Conservation (phyloP, 1,284 basidiomycete species). For the Inonotus hispidus region DNA sequence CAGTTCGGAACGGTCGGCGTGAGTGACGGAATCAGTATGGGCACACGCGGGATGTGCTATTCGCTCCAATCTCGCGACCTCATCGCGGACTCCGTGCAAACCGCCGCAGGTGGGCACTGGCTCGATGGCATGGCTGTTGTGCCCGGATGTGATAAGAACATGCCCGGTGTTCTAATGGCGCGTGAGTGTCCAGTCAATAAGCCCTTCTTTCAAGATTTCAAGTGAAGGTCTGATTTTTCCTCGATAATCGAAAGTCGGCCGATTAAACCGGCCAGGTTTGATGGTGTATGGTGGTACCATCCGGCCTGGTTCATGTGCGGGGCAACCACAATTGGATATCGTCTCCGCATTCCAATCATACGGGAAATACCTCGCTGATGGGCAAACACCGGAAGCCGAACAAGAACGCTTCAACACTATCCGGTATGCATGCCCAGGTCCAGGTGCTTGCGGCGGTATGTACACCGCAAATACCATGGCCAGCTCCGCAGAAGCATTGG, state of each 20-base stretch:
- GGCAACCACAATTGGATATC: constrained; percentile 79
- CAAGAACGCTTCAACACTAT: constrained; percentile 77
- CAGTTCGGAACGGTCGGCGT: constrained; percentile 98
- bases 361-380: constrained; percentile 87
- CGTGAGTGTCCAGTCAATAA: constrained; percentile 56
- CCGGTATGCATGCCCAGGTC: constrained; percentile 89
- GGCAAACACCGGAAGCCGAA: constrained; percentile 81
- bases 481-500: constrained; percentile 85
- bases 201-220: constrained; percentile 14
- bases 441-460: constrained; percentile 95
- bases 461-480: constrained; percentile 98
- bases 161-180: constrained; percentile 94
- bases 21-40: constrained; percentile 98
- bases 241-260: constrained; percentile 53
- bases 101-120: constrained; percentile 95
- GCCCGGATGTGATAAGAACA: constrained; percentile 97
- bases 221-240: background rate
- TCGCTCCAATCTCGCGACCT: constrained; percentile 94
- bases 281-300: constrained; percentile 99
- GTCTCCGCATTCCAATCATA: constrained; percentile 95
- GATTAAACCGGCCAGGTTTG: constrained; percentile 89
- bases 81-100: constrained; percentile 95
- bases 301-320: constrained; percentile 81
- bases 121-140: constrained; percentile 97
- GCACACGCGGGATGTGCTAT: constrained; percentile 88